These are phyloP conservation scores for Daedaleopsis sinensis DNA, from an alignment of 768 basidiomycete species.

Conservation along the genomic window DNA sequence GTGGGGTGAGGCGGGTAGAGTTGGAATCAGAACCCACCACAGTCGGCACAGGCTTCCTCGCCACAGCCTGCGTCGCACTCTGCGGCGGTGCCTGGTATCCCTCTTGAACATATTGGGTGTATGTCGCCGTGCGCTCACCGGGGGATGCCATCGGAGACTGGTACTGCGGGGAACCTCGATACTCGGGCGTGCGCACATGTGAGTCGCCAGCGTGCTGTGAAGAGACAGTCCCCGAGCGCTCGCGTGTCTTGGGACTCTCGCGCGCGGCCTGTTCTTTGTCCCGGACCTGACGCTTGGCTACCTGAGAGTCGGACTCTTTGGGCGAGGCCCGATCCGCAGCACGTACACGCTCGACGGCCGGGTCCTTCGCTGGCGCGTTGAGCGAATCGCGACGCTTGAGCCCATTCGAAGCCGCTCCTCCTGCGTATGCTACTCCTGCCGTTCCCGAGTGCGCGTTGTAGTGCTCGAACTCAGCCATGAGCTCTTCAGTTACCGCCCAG, in stretches of 20 bases:
- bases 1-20: constrained; percentile 34
- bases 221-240: constrained; percentile 34
- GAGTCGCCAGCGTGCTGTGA: constrained; percentile 36
- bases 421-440: constrained; percentile 50
- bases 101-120: constrained; percentile 45
- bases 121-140: constrained; percentile 47
- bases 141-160: constrained; percentile 52
- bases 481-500: constrained; percentile 71
- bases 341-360: constrained; percentile 57
- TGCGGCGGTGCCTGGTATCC: constrained; percentile 22
- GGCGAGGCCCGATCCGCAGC: constrained; percentile 55
- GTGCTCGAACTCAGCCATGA: constrained; percentile 75
- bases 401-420: constrained; percentile 45
- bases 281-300: constrained; percentile 26
- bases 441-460: constrained; percentile 46
- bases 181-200: constrained; percentile 52
- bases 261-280: constrained; percentile 32
- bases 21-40: constrained; percentile 15
- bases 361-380: constrained; percentile 37
- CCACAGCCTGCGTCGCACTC: constrained; percentile 11
- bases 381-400: constrained; percentile 32
- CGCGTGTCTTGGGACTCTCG: constrained; percentile 40
- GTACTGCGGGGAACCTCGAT: constrained; percentile 40
- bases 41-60: constrained; percentile 27
- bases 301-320: constrained; percentile 47